phyloP scores from a whole-genome alignment of 305 asterid species.

The Vinca major region DNA sequence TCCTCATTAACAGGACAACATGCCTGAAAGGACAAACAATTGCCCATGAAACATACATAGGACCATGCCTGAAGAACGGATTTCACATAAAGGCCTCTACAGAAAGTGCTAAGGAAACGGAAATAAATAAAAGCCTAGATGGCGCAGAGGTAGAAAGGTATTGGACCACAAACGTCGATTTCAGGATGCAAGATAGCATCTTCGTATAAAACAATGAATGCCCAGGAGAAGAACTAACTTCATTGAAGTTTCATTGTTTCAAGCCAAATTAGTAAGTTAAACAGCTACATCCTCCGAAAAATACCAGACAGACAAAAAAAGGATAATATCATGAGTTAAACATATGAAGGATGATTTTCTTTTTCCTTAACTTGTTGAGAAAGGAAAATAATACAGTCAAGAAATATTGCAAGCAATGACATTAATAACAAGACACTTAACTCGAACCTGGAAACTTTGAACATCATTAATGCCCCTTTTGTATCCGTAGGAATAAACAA shows the following conservation, averaged over 20 bases:
- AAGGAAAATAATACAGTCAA: neutral
- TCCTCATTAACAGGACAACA: conserved; percentile 24
- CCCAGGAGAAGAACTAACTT: neutral
- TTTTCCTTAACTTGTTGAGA: neutral
- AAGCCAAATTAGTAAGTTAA: neutral
- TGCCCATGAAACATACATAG: neutral
- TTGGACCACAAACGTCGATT: conserved; percentile 4
- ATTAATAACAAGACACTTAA: neutral
- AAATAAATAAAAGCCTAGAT: neutral
- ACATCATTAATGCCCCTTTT: neutral
- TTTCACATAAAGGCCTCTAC: neutral
- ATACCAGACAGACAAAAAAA: neutral
- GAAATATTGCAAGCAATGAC: neutral
- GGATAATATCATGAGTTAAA: neutral
- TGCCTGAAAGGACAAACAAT: conserved; percentile 31
- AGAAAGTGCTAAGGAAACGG: neutral
- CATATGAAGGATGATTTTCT: neutral
- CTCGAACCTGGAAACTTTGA: neutral
- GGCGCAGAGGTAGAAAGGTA: neutral
- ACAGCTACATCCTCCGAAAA: neutral
- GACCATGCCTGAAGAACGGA: neutral
- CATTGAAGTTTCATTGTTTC: neutral
- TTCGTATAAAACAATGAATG: neutral
- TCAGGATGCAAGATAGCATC: neutral
- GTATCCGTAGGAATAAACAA: neutral